phyloP scores from a whole-genome alignment of 306 rosid genomes.

The Dalbergia cultrata region DNA sequence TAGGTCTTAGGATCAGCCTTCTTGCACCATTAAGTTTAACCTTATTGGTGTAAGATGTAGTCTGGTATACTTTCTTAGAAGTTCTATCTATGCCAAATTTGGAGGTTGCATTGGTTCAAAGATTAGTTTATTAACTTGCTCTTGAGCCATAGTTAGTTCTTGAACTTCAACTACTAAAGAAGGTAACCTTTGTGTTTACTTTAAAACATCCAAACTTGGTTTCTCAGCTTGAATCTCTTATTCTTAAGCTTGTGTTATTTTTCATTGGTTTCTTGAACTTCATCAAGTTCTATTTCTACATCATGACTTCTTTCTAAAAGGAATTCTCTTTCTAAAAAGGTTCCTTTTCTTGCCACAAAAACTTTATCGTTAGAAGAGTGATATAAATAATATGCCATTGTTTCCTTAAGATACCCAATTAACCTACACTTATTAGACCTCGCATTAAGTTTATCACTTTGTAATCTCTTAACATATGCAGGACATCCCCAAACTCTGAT shows the following conservation, averaged over 20 bases:
- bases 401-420: no score
- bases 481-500: neutral
- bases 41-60: neutral
- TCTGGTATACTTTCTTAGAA: neutral
- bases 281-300: slow-evolving; percentile 1
- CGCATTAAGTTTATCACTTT: no score
- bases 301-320: neutral
- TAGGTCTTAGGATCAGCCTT: neutral
- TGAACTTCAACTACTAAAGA: neutral
- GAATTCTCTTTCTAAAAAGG: neutral
- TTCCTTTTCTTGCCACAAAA: neutral
- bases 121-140: neutral
- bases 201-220: neutral
- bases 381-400: neutral
- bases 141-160: neutral
- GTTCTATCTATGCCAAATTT: neutral
- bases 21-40: neutral
- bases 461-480: no score
- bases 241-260: neutral
- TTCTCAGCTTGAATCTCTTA: neutral
- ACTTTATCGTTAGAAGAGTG: neutral
- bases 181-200: neutral
- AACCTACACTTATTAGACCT: no score
- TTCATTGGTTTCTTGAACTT: neutral
- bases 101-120: neutral